These are phyloP conservation scores for Camellia granthamiana DNA, from an alignment of 148 eudicot genomes.

Conservation along the genomic window DNA sequence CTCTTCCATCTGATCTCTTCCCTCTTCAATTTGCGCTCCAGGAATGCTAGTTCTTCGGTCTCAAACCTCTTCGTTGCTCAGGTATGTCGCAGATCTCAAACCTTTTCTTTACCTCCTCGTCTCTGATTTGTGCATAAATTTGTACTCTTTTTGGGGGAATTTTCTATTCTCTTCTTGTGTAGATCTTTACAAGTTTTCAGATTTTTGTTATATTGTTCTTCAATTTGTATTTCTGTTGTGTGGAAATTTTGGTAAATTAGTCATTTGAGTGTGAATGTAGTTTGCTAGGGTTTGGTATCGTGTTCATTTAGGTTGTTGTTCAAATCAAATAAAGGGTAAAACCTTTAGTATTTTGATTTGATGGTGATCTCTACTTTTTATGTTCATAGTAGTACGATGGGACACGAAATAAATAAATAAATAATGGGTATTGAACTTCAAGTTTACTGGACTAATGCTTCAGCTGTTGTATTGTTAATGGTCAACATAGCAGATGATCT, in stretches of 20 bases:
- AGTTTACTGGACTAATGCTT: neutral
- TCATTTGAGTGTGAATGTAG: neutral
- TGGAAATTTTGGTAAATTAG: neutral
- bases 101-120: neutral
- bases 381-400: neutral
- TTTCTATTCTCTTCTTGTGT: neutral
- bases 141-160: neutral
- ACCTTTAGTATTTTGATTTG: neutral
- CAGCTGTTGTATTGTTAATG: neutral
- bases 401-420: neutral
- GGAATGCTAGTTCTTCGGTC: conserved; percentile 16
- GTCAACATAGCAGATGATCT: neutral
- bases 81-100: conserved; percentile 37
- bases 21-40: conserved; percentile 11
- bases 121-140: neutral
- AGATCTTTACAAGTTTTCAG: neutral
- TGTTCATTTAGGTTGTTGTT: neutral
- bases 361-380: neutral
- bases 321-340: neutral
- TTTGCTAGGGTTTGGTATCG: neutral
- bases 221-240: neutral
- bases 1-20: conserved; percentile 8
- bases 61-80: conserved; percentile 2
- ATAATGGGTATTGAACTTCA: neutral
- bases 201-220: neutral